Percentiles rank a stretch among this genome's conserved stretches.
These are phyloP conservation scores for Zygnema circumcarinatum DNA, from an alignment of 139 green algal species.

Conservation along the genomic window DNA sequence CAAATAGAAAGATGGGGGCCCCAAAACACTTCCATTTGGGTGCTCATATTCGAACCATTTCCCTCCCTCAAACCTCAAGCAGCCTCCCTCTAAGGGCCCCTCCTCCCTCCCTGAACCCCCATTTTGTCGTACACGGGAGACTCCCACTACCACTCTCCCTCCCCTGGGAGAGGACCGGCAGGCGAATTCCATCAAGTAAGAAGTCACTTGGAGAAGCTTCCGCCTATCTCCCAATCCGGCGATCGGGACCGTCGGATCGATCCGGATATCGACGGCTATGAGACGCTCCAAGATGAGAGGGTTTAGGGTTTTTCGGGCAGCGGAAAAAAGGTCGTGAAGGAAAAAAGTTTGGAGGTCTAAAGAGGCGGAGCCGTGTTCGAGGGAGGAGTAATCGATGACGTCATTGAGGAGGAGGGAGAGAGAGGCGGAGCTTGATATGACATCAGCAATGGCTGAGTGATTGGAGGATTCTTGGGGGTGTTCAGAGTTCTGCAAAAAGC, in stretches of 20 bases:
- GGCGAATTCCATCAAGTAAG: constrained; percentile 1
- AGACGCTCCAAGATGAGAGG: constrained; percentile 1
- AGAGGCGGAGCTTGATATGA: neutral
- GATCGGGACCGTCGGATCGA: neutral
- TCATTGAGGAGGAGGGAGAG: constrained; percentile 12
- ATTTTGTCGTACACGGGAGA: neutral
- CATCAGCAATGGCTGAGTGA: no score
- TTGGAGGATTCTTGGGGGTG: neutral
- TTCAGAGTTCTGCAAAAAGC: neutral
- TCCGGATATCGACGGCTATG: neutral
- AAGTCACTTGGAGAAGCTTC: neutral
- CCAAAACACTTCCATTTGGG: neutral
- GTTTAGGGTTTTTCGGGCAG: neutral
- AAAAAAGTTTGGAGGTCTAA: constrained; percentile 2
- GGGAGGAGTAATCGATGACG: constrained; percentile 1
- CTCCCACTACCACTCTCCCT: neutral
- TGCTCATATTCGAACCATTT: neutral
- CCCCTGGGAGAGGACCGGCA: constrained; percentile 1
- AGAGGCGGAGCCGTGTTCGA: neutral
- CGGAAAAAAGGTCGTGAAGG: neutral
- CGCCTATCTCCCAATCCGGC: neutral
- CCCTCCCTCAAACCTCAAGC: neutral
- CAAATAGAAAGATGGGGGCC: neutral
- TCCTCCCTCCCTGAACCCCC: neutral
- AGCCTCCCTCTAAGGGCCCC: neutral